Evolutionary conservation across 2,329 filamentous ascomycete species (phyloP), one percentile per base, ranked within the genome.

Genomic region (Nemania diffusa): DNA sequence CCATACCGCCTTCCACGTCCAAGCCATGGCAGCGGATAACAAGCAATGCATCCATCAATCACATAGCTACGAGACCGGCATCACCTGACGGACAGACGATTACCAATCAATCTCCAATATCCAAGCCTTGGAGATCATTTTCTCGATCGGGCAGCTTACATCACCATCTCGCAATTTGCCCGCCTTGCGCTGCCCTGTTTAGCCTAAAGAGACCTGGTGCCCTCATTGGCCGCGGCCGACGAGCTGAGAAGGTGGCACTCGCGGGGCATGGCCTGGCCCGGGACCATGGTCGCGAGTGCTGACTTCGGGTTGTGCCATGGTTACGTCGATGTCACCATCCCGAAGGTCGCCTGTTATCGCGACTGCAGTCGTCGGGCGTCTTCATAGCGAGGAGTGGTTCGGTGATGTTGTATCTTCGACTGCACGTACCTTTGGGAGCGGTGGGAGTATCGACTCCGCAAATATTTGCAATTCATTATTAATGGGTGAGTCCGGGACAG

Each of bases 21-120:
- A 40, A 44, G 6, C 7, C 22, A n/a, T 7, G 6, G 29, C n/a
- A n/a, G n/a, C n/a, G 15, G 48, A 40, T 29, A 48, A 34, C 27
- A 48, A 29, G n/a, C 17, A 40, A 32, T 6, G 20, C 29, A 26
- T 60, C 37, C 48, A 48, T 55, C 37, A 56, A 42, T 61, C 17
- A 13, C 22, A 26, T 29, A 27, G 20, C 32, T 29, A 13, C 22
- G 17, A 29, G n/a, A 7, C 27, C 40, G 32, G 34, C 29, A 56
- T 61, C 57, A 61, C 29, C 17, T 22, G 32, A 62, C 32, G 24
- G 42, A 51, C 51, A 15, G 32, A 32, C 48, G 57, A 65, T 69
- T 65, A 69, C 64, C 62, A 70, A 69, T 70, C 17, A 37, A 61
- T 69, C 63, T 62, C 62, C 63, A 71, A 71, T 57, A 32, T 44